These are phyloP conservation scores for Naematelia aurantialba DNA, from an alignment of 768 basidiomycete species.

Conservation along the genomic window DNA sequence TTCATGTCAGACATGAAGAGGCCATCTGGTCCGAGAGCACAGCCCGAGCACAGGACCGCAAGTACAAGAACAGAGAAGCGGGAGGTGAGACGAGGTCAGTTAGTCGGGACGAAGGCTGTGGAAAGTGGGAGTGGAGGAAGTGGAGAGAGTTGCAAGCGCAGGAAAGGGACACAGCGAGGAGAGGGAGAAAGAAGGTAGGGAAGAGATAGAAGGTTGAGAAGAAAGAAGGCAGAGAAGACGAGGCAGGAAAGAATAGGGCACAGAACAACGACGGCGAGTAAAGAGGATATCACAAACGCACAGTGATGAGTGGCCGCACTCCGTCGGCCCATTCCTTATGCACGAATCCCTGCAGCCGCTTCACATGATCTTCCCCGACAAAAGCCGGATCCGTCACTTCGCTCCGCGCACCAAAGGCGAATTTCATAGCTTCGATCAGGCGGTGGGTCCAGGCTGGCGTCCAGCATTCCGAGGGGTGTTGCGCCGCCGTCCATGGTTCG, in stretches of 20 bases:
- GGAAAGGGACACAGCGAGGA: too few species aligned
- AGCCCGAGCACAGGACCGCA: not conserved
- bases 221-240: too few species aligned
- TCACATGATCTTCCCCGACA: slow-evolving; percentile 54
- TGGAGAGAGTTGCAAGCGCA: too few species aligned
- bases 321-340: slow-evolving; percentile 57
- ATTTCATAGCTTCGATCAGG: slow-evolving; percentile 79
- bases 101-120: too few species aligned
- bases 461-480: not conserved
- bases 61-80: not conserved
- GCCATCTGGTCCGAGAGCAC: too few species aligned
- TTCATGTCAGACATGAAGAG: slow-evolving; percentile 8
- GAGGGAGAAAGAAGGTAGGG: too few species aligned
- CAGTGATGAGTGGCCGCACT: slow-evolving; percentile 69
- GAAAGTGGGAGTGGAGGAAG: too few species aligned
- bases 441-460: slow-evolving; percentile 66
- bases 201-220: too few species aligned
- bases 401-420: slow-evolving; percentile 64
- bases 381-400: slow-evolving; percentile 76
- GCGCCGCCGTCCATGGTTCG: slow-evolving; percentile 60
- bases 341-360: slow-evolving; percentile 60
- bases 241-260: too few species aligned
- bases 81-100: too few species aligned
- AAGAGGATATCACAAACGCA: too few species aligned
- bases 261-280: too few species aligned